Base-by-base conservation (phyloP, 805 yeast genomes). In the Blastobotrys robertii region DNA sequence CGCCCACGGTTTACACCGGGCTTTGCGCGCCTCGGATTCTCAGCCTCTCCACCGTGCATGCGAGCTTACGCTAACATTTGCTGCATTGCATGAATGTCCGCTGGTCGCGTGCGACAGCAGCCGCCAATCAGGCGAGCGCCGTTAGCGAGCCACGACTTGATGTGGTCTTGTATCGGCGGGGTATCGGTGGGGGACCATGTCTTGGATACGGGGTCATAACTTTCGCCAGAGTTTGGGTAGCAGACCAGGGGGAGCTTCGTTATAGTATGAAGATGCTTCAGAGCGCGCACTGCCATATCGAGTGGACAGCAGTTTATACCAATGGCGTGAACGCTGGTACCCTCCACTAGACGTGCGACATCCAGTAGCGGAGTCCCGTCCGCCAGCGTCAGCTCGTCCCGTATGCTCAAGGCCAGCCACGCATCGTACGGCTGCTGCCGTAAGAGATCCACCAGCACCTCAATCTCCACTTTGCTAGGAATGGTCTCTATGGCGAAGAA, bases 171-270 rank as follows among this genome's bases (percentile, higher is more conserved):
- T 13, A 38, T n/a, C 2, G 58, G 33, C 40, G n/a, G 9, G 29
- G 31, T 35, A 15, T 37, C 36, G 8, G 48, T 12, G 49, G 41
- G 7, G 44, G 47, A 38, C 79, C 80, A 75, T 6, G 44, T 52
- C 45, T 72, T 68, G 8, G 64, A 64, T 6, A 51, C 50, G 29
- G 70, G 73, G 51, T 78, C 77, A 55, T 79, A 81, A 7, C 66
- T 57, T 54, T 79, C 86, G 1, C 92, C 92, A 37, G 84, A 76
- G 59, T 84, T 84, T 8, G 94, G 94, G 57, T 83, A 84, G 2
- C 76, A 69, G 2, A 80, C 57, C 25, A 80, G 53, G 3, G 77
- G 74, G 41, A 50, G 45, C 13, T 50, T 41, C n/a, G 49, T 44
- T 37, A 48, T 34, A 0, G 45, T 37, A 37, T 52, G 47, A 40